A percentile compares a stretch with the other conserved stretches of the same genome.
Conservation (phyloP, 192 early-diverging fungal genomes). For the Paraglomus occultum region DNA sequence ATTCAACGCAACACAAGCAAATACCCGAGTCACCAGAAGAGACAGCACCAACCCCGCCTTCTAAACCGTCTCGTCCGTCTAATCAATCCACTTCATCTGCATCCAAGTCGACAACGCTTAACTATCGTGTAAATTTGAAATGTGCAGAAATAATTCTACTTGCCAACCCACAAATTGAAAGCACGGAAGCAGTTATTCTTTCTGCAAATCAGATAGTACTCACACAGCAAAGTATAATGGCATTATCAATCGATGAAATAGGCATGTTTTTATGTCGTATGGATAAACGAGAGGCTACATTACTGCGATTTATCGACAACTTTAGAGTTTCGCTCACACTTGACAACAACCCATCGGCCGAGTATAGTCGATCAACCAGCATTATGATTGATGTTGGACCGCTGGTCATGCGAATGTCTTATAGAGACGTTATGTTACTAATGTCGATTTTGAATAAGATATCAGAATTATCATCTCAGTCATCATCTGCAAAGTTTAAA, state of each 20-base stretch:
- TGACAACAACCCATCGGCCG: slow-evolving; percentile 66
- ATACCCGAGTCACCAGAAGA: not conserved
- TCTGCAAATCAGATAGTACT: slow-evolving; percentile 76
- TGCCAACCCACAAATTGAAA: slow-evolving; percentile 61
- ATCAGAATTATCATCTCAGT: slow-evolving; percentile 56
- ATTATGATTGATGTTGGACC: slow-evolving; percentile 74
- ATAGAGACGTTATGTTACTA: slow-evolving; percentile 81
- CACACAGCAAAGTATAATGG: slow-evolving; percentile 74
- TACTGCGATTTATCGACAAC: slow-evolving; percentile 84
- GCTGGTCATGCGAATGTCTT: slow-evolving; percentile 79
- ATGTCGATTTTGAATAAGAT: slow-evolving; percentile 78
- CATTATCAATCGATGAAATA: slow-evolving; percentile 72
- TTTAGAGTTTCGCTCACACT: slow-evolving; percentile 81
- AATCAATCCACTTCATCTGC: not conserved
- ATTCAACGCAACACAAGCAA: slow-evolving; percentile 13
- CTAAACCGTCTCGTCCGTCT: not conserved
- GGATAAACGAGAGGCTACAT: slow-evolving; percentile 76
- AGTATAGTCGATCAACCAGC: slow-evolving; percentile 60
- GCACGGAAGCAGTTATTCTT: slow-evolving; percentile 90
- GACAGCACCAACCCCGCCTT: slow-evolving; percentile 5
- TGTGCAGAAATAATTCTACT: slow-evolving; percentile 85
- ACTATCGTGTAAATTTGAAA: slow-evolving; percentile 76
- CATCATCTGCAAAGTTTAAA: slow-evolving; percentile 22
- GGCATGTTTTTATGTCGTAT: slow-evolving; percentile 92
- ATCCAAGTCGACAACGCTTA: slow-evolving; percentile 44